Evolutionary conservation across 140 eudicot species (phyloP), one percentile per base, ranked within the genome.

Genomic region (Cichorium intybus): DNA sequence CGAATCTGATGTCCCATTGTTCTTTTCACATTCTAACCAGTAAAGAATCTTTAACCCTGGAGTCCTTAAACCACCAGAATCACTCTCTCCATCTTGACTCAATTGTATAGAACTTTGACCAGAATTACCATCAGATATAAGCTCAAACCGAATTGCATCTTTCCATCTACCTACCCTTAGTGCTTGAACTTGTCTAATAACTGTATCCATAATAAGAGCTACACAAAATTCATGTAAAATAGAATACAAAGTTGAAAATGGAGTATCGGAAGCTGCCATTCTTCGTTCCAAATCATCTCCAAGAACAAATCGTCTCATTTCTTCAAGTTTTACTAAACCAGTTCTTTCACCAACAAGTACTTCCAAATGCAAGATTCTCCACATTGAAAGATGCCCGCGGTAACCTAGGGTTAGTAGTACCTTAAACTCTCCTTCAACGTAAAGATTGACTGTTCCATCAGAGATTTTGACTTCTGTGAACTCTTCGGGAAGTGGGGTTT

Each of bases 261-360:
- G 99, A 52, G 81, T 71, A 18, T 84, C 97, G 6, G 95, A 79
- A 57, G 95, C 90, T 35, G 99, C 95, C 99, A 94, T 94, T 81
- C 99, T 84, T 28, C 99, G 95, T 74, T 94, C 99, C 68, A 94
- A 67, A 72, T 94, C 97, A 72, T 94, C 99, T 56, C 99, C 99
- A 39, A 94, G 85, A 82, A 80, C 88, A 82, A 81, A 93, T 34
- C 97, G 82, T 23, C 95, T 80, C 16, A 68, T 75, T 72, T 84
- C 95, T 80, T 94, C 99, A 54, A 89, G 82, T 73, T 94, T 94
- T 52, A 94, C 87, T 17, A 50, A 75, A 56, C 99, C 99, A 82
- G 81, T 84, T 82, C 75, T 80, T 79, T 89, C 95, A 72, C 99
- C 99, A 75, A 94, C 97, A 76, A 94, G 95, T 78, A 94, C 53